A percentile compares a stretch with the other conserved stretches of the same genome.
Evolutionary conservation across 2,329 filamentous ascomycete species (phyloP).

Genomic region (Calonectria hongkongensis): DNA sequence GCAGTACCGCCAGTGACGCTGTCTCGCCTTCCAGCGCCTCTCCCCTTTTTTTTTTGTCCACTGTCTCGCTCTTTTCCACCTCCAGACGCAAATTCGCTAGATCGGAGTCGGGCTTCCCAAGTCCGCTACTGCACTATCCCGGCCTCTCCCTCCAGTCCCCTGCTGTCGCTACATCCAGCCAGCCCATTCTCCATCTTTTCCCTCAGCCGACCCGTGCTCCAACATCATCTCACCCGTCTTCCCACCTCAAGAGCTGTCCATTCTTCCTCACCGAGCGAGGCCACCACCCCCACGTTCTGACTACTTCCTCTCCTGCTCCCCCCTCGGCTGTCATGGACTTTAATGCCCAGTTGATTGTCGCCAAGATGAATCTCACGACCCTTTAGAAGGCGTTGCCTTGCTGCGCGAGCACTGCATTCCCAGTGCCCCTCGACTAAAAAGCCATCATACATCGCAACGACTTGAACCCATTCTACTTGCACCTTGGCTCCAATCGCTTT

Average conservation of each 20-base stretch:
- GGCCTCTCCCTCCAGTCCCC: constrained; percentile 19
- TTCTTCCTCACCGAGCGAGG: constrained; percentile 54
- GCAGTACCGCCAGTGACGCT: constrained; percentile 18
- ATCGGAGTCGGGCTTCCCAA: constrained; percentile 21
- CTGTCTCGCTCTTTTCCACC: background rate
- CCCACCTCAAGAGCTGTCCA: constrained; percentile 43
- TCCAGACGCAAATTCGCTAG: constrained; percentile 7
- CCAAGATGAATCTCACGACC: constrained; percentile 52
- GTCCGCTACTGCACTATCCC: constrained; percentile 21
- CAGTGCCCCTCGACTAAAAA: constrained; percentile 48
- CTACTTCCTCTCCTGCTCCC: constrained; percentile 52
- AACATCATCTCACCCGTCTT: constrained; percentile 48
- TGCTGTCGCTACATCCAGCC: constrained; percentile 25
- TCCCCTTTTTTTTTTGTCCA: constrained; percentile 35
- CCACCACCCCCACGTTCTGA: constrained; percentile 50
- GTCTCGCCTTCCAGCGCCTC: background rate
- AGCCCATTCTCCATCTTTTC: constrained; percentile 37
- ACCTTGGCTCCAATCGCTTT: constrained; percentile 43
- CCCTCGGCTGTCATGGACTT: constrained; percentile 48
- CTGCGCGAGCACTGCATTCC: constrained; percentile 48
- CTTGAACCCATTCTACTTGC: constrained; percentile 28
- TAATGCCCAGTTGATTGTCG: constrained; percentile 48
- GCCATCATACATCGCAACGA: constrained; percentile 25
- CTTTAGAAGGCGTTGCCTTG: constrained; percentile 49
- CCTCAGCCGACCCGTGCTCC: constrained; percentile 36